Evolutionary conservation across 2,329 filamentous ascomycete species (phyloP).

Genomic region (Pseudogymnoascus sp.): DNA sequence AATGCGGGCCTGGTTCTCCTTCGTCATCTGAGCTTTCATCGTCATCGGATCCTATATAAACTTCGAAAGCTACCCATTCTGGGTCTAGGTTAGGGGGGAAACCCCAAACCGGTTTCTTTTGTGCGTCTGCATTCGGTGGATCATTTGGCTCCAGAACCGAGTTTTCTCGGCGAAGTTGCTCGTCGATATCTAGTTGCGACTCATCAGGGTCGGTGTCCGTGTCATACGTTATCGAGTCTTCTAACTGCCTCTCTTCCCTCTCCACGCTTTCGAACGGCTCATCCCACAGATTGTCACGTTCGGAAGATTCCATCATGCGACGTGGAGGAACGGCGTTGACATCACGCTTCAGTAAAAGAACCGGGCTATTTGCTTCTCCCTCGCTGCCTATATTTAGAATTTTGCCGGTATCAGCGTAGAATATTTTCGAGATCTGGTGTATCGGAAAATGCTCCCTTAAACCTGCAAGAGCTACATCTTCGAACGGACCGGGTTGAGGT

Average conservation of each 20-base stretch:
- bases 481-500: slow-evolving; percentile 44
- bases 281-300: slow-evolving; percentile 24
- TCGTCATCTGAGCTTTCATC: slow-evolving; percentile 26
- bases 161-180: slow-evolving; percentile 26
- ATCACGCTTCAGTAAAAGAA: slow-evolving; percentile 60
- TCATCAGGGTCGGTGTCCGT: slow-evolving; percentile 21
- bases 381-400: slow-evolving; percentile 63
- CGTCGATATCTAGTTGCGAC: slow-evolving; percentile 27
- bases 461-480: slow-evolving; percentile 53
- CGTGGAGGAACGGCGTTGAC: slow-evolving; percentile 57
- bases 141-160: slow-evolving; percentile 15
- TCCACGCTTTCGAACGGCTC: slow-evolving; percentile 13
- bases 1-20: slow-evolving; percentile 17
- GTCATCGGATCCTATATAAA: slow-evolving; percentile 55
- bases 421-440: slow-evolving; percentile 67
- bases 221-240: slow-evolving; percentile 12
- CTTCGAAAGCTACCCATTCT: slow-evolving; percentile 68
- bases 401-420: slow-evolving; percentile 69
- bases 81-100: slow-evolving; percentile 60
- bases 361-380: slow-evolving; percentile 57
- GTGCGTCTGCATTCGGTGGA: slow-evolving; percentile 5
- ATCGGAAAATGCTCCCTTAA: slow-evolving; percentile 60
- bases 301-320: slow-evolving; percentile 49
- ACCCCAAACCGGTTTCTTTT: slow-evolving; percentile 30
- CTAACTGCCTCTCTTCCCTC: slow-evolving; percentile 19